Base-by-base conservation (phyloP, 139 green algal species). In the Bryopsis sp. region DNA sequence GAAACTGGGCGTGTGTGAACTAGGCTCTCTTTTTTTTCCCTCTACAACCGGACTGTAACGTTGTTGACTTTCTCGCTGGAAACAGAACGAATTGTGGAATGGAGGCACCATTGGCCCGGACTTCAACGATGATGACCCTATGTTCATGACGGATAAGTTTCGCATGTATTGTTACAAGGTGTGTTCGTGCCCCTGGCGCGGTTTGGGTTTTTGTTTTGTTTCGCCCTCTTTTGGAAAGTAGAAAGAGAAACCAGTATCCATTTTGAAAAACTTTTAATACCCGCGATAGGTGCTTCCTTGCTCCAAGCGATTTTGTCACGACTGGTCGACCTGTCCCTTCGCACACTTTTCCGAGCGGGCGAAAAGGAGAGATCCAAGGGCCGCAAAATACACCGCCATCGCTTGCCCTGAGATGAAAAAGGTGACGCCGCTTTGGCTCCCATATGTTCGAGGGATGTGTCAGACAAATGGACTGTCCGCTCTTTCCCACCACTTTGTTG, bases 361-460 rank as follows among this genome's bases (percentile, higher is more conserved):
- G 1, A 81, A 82, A 29, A 78, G 94, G 1, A 72, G 94, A 1
- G 91, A 98, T 76, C 92, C 93, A 2, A 78, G 86, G 1, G 39
- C 79, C 0, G 83, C 85, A 72, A 74, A 70, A 2, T 97, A 99
- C 80, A 94, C 86, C 15, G 95, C 88, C 59, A 87, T 92, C n/a
- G 86, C 91, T 2, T 98, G 93, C 73, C 92, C 93, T 0, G 86
- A 92, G 29, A 97, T 95, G 83, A 94, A 95, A 37, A 88, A 89
- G 78, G 85, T 81, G 39, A 60, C 68, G 26, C 24, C n/a, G 11
- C 43, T 54, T 11, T 54, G 43, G 43, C 11, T 19, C 15, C 15
- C 11, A 54, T 54, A 19, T 54, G 11, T 19, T 11, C 19, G 43
- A 19, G 43, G 43, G 43, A 11, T 26, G 15, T 54, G 43, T n/a